These are phyloP conservation scores for Colletotrichum falcatum DNA, from an alignment of 2,329 filamentous ascomycete genomes.

Conservation along the genomic window DNA sequence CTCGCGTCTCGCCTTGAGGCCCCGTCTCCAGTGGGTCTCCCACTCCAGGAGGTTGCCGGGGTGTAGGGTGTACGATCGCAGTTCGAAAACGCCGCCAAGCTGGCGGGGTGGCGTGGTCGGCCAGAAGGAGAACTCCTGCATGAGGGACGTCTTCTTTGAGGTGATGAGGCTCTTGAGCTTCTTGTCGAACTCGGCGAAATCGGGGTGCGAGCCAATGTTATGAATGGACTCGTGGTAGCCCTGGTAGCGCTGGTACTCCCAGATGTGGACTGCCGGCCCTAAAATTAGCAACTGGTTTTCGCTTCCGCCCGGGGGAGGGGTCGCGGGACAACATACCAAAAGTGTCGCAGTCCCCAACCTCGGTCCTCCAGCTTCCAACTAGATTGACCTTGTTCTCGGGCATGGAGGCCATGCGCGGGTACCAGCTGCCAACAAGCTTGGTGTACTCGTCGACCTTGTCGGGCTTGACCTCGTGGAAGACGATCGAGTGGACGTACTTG, in stretches of 20 bases:
- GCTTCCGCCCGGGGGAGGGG: not conserved
- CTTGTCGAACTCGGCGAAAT: constrained; percentile 84
- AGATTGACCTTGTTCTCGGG: constrained; percentile 95
- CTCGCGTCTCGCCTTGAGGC: constrained; percentile 88
- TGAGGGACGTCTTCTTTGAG: constrained; percentile 88
- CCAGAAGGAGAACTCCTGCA: constrained; percentile 99
- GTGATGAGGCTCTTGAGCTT: constrained; percentile 89
- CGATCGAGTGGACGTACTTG: constrained; percentile 98
- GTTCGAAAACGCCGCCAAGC: constrained; percentile 93
- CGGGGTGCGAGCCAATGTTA: constrained; percentile 84
- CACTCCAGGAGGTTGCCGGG: constrained; percentile 97
- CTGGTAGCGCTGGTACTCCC: constrained; percentile 98
- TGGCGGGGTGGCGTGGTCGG: constrained; percentile 91
- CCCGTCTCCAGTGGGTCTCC: constrained; percentile 98
- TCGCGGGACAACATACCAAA: constrained; percentile 75
- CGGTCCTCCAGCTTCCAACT: constrained; percentile 97
- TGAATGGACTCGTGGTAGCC: constrained; percentile 95
- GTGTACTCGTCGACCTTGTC: constrained; percentile 97
- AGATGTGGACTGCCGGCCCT: constrained; percentile 87
- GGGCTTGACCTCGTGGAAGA: constrained; percentile 94
- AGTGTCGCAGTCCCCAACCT: constrained; percentile 96
- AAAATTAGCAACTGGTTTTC: constrained; percentile 33
- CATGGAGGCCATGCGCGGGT: constrained; percentile 86
- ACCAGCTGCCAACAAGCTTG: constrained; percentile 89
- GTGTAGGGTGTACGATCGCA: constrained; percentile 95